These are phyloP conservation scores for Pythium aristosporum DNA, from an alignment of 352 stramenopile species.

Conservation along the genomic window DNA sequence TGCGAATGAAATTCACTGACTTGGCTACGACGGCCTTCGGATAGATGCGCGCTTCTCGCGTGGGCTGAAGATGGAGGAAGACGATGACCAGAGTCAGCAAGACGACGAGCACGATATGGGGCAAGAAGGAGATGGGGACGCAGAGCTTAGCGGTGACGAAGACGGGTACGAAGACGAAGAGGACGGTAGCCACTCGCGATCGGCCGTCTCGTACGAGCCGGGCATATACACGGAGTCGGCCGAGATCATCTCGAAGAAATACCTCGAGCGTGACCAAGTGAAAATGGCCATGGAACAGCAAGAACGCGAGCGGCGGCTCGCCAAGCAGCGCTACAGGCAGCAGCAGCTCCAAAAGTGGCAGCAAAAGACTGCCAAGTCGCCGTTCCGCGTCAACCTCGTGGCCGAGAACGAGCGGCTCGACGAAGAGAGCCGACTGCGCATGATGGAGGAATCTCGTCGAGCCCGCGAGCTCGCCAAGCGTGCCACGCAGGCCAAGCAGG, in stretches of 20 bases:
- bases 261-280: constrained; percentile 67
- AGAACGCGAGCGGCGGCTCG: constrained; percentile 50
- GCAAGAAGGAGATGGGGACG: constrained; percentile 17
- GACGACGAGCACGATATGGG: constrained; percentile 16
- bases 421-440: constrained; percentile 84
- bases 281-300: constrained; percentile 59
- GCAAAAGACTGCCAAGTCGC: constrained; percentile 87
- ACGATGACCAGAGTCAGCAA: constrained; percentile 27
- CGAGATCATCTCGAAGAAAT: constrained; percentile 82
- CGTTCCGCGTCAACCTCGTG: constrained; percentile 92
- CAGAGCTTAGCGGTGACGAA: constrained; percentile 2
- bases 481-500: constrained; percentile 87
- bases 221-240: constrained; percentile 54
- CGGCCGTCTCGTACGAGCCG: constrained; percentile 28
- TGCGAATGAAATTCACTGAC: no score
- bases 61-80: constrained; percentile 31
- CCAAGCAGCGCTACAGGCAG: constrained; percentile 59
- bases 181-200: constrained; percentile 25
- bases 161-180: constrained; percentile 5
- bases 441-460: constrained; percentile 71
- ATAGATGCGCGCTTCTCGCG: constrained; percentile 44
- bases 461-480: constrained; percentile 67
- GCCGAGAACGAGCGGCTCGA: constrained; percentile 94
- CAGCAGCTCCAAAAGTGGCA: constrained; percentile 83
- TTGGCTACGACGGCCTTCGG: no score